phyloP scores from a whole-genome alignment of 805 yeast genomes.

The Kluyveromyces aestuarii region DNA sequence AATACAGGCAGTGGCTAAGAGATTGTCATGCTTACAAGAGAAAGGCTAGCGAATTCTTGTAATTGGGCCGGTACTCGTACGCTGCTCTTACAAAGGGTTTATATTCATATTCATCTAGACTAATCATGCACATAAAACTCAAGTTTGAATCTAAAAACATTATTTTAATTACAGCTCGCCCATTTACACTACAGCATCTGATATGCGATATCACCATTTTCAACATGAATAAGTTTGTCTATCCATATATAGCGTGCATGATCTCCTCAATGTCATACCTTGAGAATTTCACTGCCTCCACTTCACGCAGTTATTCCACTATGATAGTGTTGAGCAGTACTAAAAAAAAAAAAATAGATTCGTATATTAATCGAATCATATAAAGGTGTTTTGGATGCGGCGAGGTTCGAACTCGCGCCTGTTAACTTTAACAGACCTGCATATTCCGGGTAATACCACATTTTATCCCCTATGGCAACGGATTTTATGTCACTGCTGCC shows the following conservation, averaged over 20 bases:
- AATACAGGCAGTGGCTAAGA: slow-evolving; percentile 91
- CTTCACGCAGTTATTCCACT: too few species aligned
- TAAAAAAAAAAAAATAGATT: background rate
- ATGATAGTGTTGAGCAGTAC: background rate
- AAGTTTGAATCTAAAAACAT: background rate
- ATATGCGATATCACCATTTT: background rate
- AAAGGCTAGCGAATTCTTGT: slow-evolving; percentile 68
- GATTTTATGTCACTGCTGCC: background rate
- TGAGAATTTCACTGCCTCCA: too few species aligned
- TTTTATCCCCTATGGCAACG: background rate
- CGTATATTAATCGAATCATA: background rate
- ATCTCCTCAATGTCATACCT: too few species aligned
- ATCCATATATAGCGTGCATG: too few species aligned
- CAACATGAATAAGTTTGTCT: background rate
- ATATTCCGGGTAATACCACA: slow-evolving; percentile 4
- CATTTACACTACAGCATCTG: background rate
- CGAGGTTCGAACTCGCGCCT: slow-evolving; percentile 23
- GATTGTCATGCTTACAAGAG: slow-evolving; percentile 87
- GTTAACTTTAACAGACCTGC: slow-evolving; percentile 14
- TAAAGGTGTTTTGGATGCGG: slow-evolving; percentile 10
- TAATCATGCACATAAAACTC: background rate
- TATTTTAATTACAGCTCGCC: background rate
- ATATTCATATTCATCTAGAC: background rate
- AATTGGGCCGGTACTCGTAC: background rate
- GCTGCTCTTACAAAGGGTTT: background rate